phyloP scores from a whole-genome alignment of 768 basidiomycete species.

The Rhodocollybia butyracea region DNA sequence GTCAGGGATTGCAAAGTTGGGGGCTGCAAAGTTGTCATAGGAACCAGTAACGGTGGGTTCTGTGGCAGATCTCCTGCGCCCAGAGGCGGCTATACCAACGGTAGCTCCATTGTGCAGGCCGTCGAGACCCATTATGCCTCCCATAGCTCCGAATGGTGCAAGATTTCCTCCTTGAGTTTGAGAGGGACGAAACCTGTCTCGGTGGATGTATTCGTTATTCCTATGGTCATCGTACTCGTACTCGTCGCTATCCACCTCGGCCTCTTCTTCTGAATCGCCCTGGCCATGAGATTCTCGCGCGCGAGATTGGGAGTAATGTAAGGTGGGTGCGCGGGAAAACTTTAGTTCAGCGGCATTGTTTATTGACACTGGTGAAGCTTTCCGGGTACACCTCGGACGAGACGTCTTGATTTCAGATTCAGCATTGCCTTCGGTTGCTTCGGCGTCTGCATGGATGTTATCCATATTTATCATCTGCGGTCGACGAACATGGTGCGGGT shows the following conservation, averaged over 20 bases:
- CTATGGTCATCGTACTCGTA: slow-evolving; percentile 1
- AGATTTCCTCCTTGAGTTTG: not conserved
- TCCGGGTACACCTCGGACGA: too few relatives aligned
- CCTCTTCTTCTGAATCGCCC: not conserved
- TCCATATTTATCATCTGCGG: not conserved
- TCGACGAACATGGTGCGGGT: not conserved
- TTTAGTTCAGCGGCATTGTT: too few relatives aligned
- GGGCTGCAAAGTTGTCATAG: not conserved
- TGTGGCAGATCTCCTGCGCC: slow-evolving; percentile 1
- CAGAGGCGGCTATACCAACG: not conserved
- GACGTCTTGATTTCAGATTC: not conserved
- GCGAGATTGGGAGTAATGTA: too few relatives aligned
- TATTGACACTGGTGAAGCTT: too few relatives aligned
- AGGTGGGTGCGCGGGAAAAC: too few relatives aligned
- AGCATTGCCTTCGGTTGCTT: not conserved
- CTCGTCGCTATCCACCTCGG: not conserved
- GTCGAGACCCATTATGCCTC: not conserved
- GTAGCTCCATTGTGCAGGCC: not conserved
- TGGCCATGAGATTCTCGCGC: not conserved
- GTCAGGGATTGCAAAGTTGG: too few relatives aligned
- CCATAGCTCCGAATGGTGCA: not conserved
- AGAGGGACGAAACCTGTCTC: not conserved
- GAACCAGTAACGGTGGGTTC: not conserved
- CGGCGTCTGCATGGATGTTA: not conserved
- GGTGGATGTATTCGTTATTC: not conserved